These are phyloP conservation scores for Didymella segeticola DNA, from an alignment of 2,329 filamentous ascomycete genomes.

Conservation along the genomic window DNA sequence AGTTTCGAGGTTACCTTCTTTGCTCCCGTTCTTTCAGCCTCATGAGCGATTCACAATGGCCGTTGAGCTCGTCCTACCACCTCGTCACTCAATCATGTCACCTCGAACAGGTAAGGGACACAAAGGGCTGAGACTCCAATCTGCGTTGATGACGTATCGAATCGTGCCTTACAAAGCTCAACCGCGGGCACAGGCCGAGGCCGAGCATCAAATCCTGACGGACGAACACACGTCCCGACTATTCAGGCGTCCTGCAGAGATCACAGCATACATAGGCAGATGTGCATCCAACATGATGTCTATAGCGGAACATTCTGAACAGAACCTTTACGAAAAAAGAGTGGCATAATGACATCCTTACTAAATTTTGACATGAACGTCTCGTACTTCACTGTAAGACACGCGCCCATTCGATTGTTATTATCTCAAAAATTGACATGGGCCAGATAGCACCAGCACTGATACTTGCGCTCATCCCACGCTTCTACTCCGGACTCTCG, in stretches of 20 bases:
- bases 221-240: not conserved
- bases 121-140: not conserved
- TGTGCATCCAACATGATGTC: not conserved
- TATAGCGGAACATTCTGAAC: not conserved
- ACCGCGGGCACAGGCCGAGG: not conserved
- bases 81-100: not conserved
- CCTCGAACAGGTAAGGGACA: too few species aligned
- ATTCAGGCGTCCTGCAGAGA: not conserved
- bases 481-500: conserved; percentile 1
- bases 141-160: too few species aligned
- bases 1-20: too few species aligned
- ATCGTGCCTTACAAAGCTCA: not conserved
- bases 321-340: too few species aligned
- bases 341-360: not conserved
- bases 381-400: conserved; percentile 1
- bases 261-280: not conserved
- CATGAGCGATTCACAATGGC: too few species aligned
- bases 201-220: not conserved
- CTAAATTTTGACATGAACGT: not conserved
- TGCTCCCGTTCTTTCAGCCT: too few species aligned
- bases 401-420: too few species aligned
- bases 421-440: not conserved
- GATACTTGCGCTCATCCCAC: not conserved
- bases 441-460: not conserved
- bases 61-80: too few species aligned